Evolutionary conservation across 2,329 filamentous ascomycete species (phyloP), one percentile per base, ranked within the genome.

Genomic region (Nannizzia gypsea): DNA sequence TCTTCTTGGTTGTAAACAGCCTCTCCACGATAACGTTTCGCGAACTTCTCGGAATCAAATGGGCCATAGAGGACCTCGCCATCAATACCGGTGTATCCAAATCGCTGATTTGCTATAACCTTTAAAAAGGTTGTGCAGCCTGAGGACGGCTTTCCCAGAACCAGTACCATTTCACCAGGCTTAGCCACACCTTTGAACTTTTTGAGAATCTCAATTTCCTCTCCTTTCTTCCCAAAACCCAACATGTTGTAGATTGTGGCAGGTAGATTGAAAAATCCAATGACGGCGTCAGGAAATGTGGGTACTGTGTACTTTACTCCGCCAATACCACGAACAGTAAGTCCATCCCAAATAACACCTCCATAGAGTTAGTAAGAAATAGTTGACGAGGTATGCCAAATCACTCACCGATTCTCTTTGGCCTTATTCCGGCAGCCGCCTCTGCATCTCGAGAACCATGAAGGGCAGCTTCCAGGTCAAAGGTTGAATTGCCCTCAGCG

Each of bases 81-180:
- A 1, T 80, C 75, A 3, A 85, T 74, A 0, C 76, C 77, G n/a
- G 80, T 83, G 65, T 83, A 85, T 57, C 90, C 90, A 65, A 90
- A 86, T 22, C 87, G 89, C 73, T 95, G 89, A 62, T 90, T 89
- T 2, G 89, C 83, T 65, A 95, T 83, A 0, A 89, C 88, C 77
- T 95, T 95, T 61, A 95, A 78, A 64, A 95, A 85, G 1, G 90
- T 95, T 15, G 87, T 89, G 72, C 90, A 95, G 59, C 75, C 75
- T 3, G 82, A 81, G 0, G 89, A 89, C 0, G 89, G 89, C 63
- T 85, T 82, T 22, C 89, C 89, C 5, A 95, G 78, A 0, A 95
- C 89, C 1, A 95, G 78, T 0, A 92, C 81, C 90, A 96, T 95
- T 77, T 96, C 90, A 0, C 90, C 91, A 0, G 89, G 88, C 64